Conservation (phyloP, 495 filamentous ascomycete genomes). For the Pyronema omphalodes region DNA sequence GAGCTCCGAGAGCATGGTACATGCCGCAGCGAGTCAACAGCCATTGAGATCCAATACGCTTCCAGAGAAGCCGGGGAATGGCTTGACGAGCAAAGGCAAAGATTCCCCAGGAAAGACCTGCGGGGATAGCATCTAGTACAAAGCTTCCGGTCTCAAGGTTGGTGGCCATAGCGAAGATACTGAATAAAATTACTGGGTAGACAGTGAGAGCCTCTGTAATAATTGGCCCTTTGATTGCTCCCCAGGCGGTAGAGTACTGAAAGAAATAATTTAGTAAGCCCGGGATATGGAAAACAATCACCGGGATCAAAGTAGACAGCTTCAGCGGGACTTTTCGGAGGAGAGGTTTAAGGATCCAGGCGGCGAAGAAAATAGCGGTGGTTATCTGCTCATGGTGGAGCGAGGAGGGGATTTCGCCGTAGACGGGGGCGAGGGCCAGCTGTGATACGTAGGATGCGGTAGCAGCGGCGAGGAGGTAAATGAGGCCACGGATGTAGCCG, state of each 20-base stretch:
- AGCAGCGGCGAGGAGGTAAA: conserved; percentile 49
- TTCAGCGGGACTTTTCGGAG: conserved; percentile 28
- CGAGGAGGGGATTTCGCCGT: conserved; percentile 57
- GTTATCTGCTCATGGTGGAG: conserved; percentile 52
- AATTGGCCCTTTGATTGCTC: conserved; percentile 51
- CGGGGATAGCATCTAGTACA: conserved; percentile 12
- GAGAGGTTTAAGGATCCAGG: conserved; percentile 41
- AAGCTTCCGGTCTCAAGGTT: conserved; percentile 6
- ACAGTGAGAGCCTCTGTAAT: conserved; percentile 53
- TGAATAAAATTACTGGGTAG: conserved; percentile 52
- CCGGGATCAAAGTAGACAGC: conserved; percentile 36
- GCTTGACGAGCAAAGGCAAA: conserved; percentile 41
- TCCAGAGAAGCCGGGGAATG: conserved; percentile 33
- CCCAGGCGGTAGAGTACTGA: conserved; percentile 41
- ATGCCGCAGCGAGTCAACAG: conserved; percentile 52
- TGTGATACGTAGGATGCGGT: conserved; percentile 56
- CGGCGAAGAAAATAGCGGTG: conserved; percentile 40
- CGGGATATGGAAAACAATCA: conserved; percentile 58
- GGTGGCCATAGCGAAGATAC: conserved; percentile 40
- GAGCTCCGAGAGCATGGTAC: conserved; percentile 42
- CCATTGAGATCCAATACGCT: conserved; percentile 40
- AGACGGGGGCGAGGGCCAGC: conserved; percentile 62
- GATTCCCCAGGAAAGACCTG: conserved; percentile 35
- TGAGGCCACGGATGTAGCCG: conserved; percentile 14
- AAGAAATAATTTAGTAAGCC: conserved; percentile 49